Evolutionary conservation across 805 yeast species (phyloP), one percentile per base, ranked within the genome.

Genomic region (Teunomyces panamensis): DNA sequence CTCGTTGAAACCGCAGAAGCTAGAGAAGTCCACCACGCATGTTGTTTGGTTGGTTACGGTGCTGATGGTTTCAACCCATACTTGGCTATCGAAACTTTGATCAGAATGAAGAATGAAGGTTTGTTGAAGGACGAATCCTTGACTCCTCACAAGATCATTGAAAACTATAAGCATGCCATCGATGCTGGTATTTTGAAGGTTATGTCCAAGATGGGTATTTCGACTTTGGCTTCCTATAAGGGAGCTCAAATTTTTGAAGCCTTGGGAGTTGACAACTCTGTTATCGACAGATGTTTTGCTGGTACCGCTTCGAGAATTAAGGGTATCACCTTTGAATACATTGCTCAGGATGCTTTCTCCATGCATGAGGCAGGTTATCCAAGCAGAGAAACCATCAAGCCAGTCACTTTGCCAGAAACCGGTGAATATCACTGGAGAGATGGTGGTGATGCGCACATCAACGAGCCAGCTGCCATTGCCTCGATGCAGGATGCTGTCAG

Each of bases 401-500:
- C 89, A 30, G 75, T 81, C 32, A 85, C 86, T 10, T 77, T 94
- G 52, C 95, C 96, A 28, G 98, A 92, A 69, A 81, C 91, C 50
- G 99, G 99, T 69, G 98, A 94, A 67, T 94, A 90, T 64, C 96
- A 94, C 70, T 92, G 96, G 95, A 84, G 99, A 74, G 98, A 92
- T 64, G 98, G 98, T 63, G 99, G 98, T 56, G 96, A 89, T 61
- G 85, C 92, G 48, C 97, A 94, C 67, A 81, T 94, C 52, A 92
- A 92, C 67, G 96, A 89, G 55, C 99, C 99, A 11, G 79, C 87
- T 30, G 97, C 97, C 14, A 87, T 92, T 68, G 97, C 98, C 11
- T 84, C 88, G 51, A 80, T 92, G 63, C 99, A 94, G 72, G 98
- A 92, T 67, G 97, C 98, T n/a, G 99, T 94, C 43, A 83, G 96